phyloP scores from a whole-genome alignment of 371 early-diverging fungal species.

The Mucor lusitanicus region DNA sequence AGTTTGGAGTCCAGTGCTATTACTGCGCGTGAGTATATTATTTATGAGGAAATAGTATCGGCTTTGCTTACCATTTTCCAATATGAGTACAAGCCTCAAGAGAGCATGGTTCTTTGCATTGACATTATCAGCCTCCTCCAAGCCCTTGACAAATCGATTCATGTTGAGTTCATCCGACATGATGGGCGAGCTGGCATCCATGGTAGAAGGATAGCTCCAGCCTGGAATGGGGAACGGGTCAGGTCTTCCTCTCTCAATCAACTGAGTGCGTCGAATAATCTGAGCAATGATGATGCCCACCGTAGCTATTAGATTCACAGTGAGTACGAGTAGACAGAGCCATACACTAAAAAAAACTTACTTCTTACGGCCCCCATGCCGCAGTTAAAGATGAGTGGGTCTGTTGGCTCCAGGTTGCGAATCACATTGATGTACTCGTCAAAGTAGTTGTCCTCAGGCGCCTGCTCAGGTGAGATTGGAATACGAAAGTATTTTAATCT shows the following conservation, averaged over 20 bases:
- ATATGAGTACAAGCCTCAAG: slow-evolving; percentile 55
- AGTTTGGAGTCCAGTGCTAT: slow-evolving; percentile 39
- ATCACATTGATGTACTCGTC: slow-evolving; percentile 70
- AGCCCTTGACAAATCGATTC: slow-evolving; percentile 24
- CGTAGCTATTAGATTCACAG: slow-evolving; percentile 46
- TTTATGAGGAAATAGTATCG: neutral
- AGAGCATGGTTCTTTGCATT: slow-evolving; percentile 56
- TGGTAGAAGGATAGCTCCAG: slow-evolving; percentile 22
- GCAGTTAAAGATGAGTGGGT: slow-evolving; percentile 72
- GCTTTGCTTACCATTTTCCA: slow-evolving; percentile 55
- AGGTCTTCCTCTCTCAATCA: slow-evolving; percentile 40
- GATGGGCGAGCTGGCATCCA: slow-evolving; percentile 5
- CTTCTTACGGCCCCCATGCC: slow-evolving; percentile 76
- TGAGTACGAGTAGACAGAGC: neutral
- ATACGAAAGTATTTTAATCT: slow-evolving; percentile 61
- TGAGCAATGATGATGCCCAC: slow-evolving; percentile 66
- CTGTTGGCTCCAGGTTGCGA: slow-evolving; percentile 43
- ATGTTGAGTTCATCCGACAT: slow-evolving; percentile 27
- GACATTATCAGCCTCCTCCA: slow-evolving; percentile 50
- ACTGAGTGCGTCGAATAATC: slow-evolving; percentile 59
- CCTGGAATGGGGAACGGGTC: slow-evolving; percentile 55
- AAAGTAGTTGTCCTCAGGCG: slow-evolving; percentile 69
- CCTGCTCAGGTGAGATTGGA: slow-evolving; percentile 69
- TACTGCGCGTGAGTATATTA: neutral
- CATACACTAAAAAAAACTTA: slow-evolving; percentile 31